These are phyloP conservation scores for Porogramme epimiltina DNA, from an alignment of 1,284 basidiomycete species.

Conservation along the genomic window DNA sequence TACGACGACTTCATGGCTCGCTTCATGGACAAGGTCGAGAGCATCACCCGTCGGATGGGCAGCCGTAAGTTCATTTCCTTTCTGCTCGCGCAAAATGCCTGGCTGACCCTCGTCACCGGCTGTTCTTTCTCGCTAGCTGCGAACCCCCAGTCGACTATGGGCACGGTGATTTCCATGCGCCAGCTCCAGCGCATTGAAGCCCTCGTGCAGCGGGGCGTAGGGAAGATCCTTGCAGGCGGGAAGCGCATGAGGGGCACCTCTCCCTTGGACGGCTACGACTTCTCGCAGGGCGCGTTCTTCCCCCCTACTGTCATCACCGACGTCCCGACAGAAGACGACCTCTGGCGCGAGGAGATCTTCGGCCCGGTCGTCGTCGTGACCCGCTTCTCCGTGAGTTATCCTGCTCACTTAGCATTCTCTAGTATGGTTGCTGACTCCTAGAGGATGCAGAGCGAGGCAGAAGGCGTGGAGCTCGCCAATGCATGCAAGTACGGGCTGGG, in stretches of 20 bases:
- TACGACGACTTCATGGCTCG: conserved; percentile 66
- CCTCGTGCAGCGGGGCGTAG: conserved; percentile 51
- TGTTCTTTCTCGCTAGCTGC: conserved; percentile 46
- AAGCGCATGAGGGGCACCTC: conserved; percentile 59
- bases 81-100: no score
- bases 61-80: conserved; percentile 49
- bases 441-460: conserved; percentile 60
- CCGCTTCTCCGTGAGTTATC: conserved; percentile 55
- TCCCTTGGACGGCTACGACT: conserved; percentile 66
- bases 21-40: conserved; percentile 64
- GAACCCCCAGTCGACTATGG: conserved; percentile 73
- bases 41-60: conserved; percentile 71
- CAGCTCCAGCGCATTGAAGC: conserved; percentile 66
- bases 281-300: conserved; percentile 71
- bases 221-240: conserved; percentile 67
- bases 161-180: conserved; percentile 67
- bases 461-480: conserved; percentile 73
- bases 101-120: neutral
- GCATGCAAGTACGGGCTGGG: conserved; percentile 79
- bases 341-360: conserved; percentile 84
- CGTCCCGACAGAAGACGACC: conserved; percentile 55
- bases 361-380: conserved; percentile 77
- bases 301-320: conserved; percentile 73
- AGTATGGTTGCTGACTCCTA: no score
- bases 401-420: no score